Base-by-base conservation (phyloP, 805 yeast genomes). In the Zygosaccharomyces bailii region DNA sequence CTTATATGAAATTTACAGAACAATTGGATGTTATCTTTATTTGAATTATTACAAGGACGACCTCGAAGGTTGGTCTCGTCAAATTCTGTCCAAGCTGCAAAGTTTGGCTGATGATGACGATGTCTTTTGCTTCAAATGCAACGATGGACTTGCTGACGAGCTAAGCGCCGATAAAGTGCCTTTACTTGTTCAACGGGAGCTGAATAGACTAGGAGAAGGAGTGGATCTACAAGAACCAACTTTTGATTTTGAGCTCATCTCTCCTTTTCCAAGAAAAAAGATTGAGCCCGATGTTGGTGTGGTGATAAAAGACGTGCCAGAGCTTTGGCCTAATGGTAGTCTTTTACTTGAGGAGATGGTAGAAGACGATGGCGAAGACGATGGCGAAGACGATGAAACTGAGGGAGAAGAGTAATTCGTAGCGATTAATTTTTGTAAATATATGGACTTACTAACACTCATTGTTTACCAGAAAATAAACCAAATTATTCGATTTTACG, bases 271-370 rank as follows among this genome's bases (percentile, higher is more conserved):
- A 3, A 73, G 86, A 49, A 70, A 61, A 36, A 63, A 66, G n/a
- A 60, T 85, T 11, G 70, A 67, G 3, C 46, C 55, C 4, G 67
- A 66, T 23, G 46, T 57, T 10, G 54, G 57, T 0, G 42, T 47
- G 14, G 19, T 42, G 2, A 60, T 84, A 4, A 57, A 55, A 23
- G 75, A 76, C 24, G 71, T 70, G 29, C 53, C 65, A 1, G 67
- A 74, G 29, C 57, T 84, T n/a, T 80, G 77, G 75, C 93, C 93
- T n/a, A 82, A 73, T 54, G 89, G 89, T 1, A 82, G 77, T 50
- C 53, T 84, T 19, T 62, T 83, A 41, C 74, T 80, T 3, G 85
- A 80, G 52, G 65, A 59, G 2, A 47, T 63, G 4, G 53, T 60
- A 13, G 67, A 56, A 5, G 66, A 66, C 1, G 65, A 57, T 1